phyloP scores from a whole-genome alignment of 1,284 basidiomycete species.

The Leccinum holopus region DNA sequence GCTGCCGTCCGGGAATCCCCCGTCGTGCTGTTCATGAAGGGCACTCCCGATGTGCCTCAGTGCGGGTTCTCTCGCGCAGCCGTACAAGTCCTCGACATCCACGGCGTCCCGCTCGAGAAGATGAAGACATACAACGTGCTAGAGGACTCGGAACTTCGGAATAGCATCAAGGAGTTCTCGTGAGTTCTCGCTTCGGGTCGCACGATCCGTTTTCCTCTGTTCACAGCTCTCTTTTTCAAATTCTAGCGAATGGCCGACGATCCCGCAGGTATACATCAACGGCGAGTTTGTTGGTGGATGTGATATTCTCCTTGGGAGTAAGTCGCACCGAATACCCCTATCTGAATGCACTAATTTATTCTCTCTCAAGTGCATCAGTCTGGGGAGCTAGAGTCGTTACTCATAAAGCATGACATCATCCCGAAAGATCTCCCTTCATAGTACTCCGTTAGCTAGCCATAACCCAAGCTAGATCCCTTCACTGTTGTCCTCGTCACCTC shows the following conservation, averaged over 20 bases:
- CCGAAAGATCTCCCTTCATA: slow-evolving; percentile 27
- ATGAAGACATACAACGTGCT: slow-evolving; percentile 89
- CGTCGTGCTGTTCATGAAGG: slow-evolving; percentile 88
- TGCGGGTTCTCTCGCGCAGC: slow-evolving; percentile 97
- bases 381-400: slow-evolving; percentile 86
- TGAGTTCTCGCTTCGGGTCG: slow-evolving; percentile 42
- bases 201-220: not conserved
- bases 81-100: slow-evolving; percentile 87
- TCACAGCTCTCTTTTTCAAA: not conserved
- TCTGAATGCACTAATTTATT: slow-evolving; percentile 3
- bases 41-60: slow-evolving; percentile 80
- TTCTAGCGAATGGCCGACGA: slow-evolving; percentile 92
- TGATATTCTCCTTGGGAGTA: slow-evolving; percentile 91
- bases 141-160: slow-evolving; percentile 80
- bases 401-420: slow-evolving; percentile 73
- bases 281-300: slow-evolving; percentile 97
- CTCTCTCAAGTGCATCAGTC: slow-evolving; percentile 83
- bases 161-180: slow-evolving; percentile 95
- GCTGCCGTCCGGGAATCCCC: slow-evolving; percentile 55
- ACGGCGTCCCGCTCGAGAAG: slow-evolving; percentile 79
- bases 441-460: not conserved
- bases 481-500: not conserved
- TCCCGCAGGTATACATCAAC: slow-evolving; percentile 93
- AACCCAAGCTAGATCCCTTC: not conserved
- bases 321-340: slow-evolving; percentile 37